Conservation (phyloP, 768 basidiomycete genomes). For the Hypholoma fasciculare region DNA sequence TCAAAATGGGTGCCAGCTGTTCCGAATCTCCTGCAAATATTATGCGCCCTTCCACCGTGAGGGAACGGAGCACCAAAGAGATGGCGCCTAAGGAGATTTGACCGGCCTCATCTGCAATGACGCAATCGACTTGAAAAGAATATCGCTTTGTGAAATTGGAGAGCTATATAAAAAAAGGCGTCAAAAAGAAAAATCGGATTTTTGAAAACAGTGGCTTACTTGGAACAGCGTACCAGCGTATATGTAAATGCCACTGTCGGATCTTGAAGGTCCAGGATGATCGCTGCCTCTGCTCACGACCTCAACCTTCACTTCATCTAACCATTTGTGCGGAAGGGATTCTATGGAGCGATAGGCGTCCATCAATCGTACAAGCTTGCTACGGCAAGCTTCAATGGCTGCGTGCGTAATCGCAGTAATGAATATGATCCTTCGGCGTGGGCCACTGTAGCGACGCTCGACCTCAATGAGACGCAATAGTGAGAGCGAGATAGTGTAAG, state of each 20-base stretch:
- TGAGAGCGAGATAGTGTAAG: conserved; percentile 49
- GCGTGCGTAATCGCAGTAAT: conserved; percentile 55
- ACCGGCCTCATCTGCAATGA: conserved; percentile 52
- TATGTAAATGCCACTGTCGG: conserved; percentile 28
- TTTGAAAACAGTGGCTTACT: conserved; percentile 21
- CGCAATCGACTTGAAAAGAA: conserved; percentile 39
- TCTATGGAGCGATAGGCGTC: conserved; percentile 36
- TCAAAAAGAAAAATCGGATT: not conserved
- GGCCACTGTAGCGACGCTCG: conserved; percentile 30
- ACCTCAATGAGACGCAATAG: conserved; percentile 46
- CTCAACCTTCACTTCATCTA: conserved; percentile 41
- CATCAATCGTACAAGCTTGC: conserved; percentile 39
- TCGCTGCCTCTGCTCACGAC: conserved; percentile 40
- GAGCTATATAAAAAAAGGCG: conserved; percentile 27
- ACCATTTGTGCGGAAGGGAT: conserved; percentile 38
- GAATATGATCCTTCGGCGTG: conserved; percentile 38
- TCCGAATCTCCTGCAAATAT: conserved; percentile 54
- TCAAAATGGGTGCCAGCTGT: conserved; percentile 51
- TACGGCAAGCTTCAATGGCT: conserved; percentile 49
- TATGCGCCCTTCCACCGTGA: conserved; percentile 37
- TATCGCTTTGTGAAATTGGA: conserved; percentile 46
- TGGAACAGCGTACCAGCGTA: conserved; percentile 53
- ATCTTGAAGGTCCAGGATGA: conserved; percentile 34
- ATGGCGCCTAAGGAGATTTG: conserved; percentile 48
- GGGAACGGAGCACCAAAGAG: conserved; percentile 44